Base-by-base conservation (phyloP, 345 rosid genomes). In the Populus ilicifolia region DNA sequence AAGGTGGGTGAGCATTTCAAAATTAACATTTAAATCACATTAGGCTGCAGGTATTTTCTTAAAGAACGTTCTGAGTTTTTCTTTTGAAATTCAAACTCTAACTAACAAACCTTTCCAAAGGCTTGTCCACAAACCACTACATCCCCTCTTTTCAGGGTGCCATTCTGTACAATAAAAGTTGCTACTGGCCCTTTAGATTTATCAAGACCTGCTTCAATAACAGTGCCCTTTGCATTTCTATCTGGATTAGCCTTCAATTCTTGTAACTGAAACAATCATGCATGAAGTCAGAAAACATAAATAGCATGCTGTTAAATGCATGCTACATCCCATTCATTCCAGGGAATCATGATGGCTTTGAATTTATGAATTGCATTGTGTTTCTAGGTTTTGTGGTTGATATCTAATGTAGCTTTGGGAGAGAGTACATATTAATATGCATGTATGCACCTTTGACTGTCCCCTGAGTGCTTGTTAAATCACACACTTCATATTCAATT, bases 241-340 rank as follows among this genome's bases (percentile, higher is more conserved):
- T 91, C 87, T 64, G 99, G 99, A 88, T 93, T 96, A 67, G 99
- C 99, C 88, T 92, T 93, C 89, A 96, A 85, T 76, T 96, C 99
- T 91, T 93, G 97, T 79, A 96, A 85, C 99, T 96, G 88, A 83
- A 85, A 85, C 73, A 86, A 82, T 75, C 78, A 78, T 6, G 74
- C 41, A 79, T 25, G 36, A 75, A 50, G 84, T 83, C 83, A 87
- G 77, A 78, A 69, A 17, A 61, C 71, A 77, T 77, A 43, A 36
- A 74, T 39, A 56, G 25, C 63, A 73, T 71, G 44, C 67, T n/a
- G 0, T 38, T 67, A 38, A 20, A n/a, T 36, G 71, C n/a, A 68
- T 38, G 64, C 67, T 23, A 23, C 76, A 59, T 59, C 18, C 33
- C 25, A 35, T 59, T 59, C n/a, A 21, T 33, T 23, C 23, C 18